Evolutionary conservation across 2,329 filamentous ascomycete species (phyloP).

Genomic region (Clarireedia homoeocarpa): DNA sequence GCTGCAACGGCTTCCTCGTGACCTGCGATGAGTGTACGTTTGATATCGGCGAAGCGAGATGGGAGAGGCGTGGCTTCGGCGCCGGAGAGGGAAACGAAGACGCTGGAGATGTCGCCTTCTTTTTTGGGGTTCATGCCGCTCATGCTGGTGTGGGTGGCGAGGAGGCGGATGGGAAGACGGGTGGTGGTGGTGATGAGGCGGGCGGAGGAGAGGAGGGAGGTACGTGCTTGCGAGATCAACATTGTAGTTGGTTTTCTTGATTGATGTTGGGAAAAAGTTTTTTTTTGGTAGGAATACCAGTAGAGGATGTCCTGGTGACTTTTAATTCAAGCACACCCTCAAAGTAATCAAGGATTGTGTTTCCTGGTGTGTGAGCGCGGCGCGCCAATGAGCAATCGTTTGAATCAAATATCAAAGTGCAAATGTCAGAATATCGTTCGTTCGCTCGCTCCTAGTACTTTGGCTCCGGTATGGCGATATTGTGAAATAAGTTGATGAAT

Average conservation of each 20-base stretch:
- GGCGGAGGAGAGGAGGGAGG: background rate
- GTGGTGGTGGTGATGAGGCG: background rate
- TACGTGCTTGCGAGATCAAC: background rate
- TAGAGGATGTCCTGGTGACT: too few relatives aligned
- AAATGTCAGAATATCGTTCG: too few relatives aligned
- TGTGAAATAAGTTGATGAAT: too few relatives aligned
- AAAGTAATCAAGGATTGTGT: too few relatives aligned
- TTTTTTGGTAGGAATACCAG: too few relatives aligned
- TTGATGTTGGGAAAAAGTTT: too few relatives aligned
- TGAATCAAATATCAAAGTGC: too few relatives aligned
- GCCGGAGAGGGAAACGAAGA: conserved; percentile 51
- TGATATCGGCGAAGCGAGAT: conserved; percentile 46
- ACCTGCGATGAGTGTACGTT: conserved; percentile 41
- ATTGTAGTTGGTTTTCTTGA: background rate
- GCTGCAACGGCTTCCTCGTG: conserved; percentile 39
- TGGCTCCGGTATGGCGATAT: too few relatives aligned
- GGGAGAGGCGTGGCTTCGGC: conserved; percentile 38
- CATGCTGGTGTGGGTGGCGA: background rate
- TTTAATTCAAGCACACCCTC: too few relatives aligned
- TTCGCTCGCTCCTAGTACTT: too few relatives aligned
- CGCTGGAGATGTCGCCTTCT: conserved; percentile 53
- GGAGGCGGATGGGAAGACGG: background rate
- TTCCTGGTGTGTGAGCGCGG: too few relatives aligned
- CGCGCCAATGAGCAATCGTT: too few relatives aligned
- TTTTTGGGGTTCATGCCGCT: background rate